These are phyloP conservation scores for Nakazawaea populi DNA, from an alignment of 805 yeast genomes.

Conservation along the genomic window DNA sequence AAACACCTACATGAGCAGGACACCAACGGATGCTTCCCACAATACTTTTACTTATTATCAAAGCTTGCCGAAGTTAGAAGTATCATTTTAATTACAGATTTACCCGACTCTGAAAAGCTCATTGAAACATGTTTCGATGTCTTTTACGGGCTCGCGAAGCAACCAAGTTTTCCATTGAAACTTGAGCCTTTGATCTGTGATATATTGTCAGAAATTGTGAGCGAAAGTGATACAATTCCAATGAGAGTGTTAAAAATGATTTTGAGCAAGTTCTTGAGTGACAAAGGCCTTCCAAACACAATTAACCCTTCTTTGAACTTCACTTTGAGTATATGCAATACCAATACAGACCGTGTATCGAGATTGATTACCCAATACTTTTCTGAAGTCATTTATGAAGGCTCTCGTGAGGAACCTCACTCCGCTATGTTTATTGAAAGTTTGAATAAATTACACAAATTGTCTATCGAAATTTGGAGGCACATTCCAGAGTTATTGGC, in stretches of 20 bases:
- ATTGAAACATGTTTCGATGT: constrained; percentile 51
- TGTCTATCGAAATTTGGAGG: constrained; percentile 68
- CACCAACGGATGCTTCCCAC: constrained; percentile 55
- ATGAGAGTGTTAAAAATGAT: constrained; percentile 54
- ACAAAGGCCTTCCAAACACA: constrained; percentile 21
- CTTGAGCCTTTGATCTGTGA: constrained; percentile 62
- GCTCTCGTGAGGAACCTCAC: constrained; percentile 21
- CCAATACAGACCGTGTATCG: constrained; percentile 67
- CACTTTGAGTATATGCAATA: constrained; percentile 60
- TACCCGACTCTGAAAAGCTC: constrained; percentile 54
- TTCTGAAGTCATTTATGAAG: constrained; percentile 65
- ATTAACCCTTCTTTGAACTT: constrained; percentile 60
- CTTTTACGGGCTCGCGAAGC: constrained; percentile 49
- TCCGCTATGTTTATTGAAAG: constrained; percentile 26
- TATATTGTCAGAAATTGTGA: constrained; percentile 66
- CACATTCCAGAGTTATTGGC: constrained; percentile 68
- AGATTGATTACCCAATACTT: constrained; percentile 74
- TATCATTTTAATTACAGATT: constrained; percentile 66
- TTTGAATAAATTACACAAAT: constrained; percentile 54
- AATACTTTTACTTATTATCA: constrained; percentile 60
- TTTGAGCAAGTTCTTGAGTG: constrained; percentile 51
- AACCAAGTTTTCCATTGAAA: constrained; percentile 37
- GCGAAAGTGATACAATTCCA: constrained; percentile 66
- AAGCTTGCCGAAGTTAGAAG: constrained; percentile 72
- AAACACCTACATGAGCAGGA: constrained; percentile 41